phyloP scores from a whole-genome alignment of 768 basidiomycete species.

The Pulveroboletus ravenelii region DNA sequence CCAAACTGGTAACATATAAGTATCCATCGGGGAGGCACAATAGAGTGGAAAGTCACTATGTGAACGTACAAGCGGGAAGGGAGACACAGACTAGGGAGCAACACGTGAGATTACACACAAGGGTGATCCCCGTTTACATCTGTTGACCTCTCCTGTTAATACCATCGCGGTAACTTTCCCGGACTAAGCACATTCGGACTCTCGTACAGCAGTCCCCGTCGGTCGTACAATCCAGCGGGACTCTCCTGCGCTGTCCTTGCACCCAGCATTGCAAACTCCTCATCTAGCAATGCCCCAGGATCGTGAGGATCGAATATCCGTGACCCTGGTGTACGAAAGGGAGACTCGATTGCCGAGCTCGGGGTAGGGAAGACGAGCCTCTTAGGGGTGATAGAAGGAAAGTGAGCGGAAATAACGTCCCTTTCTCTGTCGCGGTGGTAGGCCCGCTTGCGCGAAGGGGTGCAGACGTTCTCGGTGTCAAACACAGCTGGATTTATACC shows the following conservation, averaged over 20 bases:
- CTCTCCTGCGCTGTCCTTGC: slow-evolving; percentile 47
- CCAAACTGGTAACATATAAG: slow-evolving; percentile 1
- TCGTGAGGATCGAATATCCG: slow-evolving; percentile 68
- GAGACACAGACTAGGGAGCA: neutral
- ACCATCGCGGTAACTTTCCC: slow-evolving; percentile 49
- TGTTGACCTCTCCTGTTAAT: slow-evolving; percentile 30
- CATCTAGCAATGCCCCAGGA: slow-evolving; percentile 61
- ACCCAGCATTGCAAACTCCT: slow-evolving; percentile 59
- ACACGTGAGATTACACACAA: neutral
- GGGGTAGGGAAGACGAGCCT: slow-evolving; percentile 34
- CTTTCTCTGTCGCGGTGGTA: slow-evolving; percentile 26
- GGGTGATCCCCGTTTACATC: neutral
- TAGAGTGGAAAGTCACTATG: neutral
- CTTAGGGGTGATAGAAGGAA: slow-evolving; percentile 42
- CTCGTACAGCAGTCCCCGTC: slow-evolving; percentile 58
- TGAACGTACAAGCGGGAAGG: neutral
- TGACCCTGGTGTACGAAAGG: slow-evolving; percentile 47
- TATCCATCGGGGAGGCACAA: slow-evolving; percentile 1
- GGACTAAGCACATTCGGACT: slow-evolving; percentile 66
- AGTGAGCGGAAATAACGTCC: slow-evolving; percentile 15
- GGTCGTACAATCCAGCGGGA: slow-evolving; percentile 64
- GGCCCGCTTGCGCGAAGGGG: slow-evolving; percentile 43
- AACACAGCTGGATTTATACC: slow-evolving; percentile 36
- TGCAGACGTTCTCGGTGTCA: slow-evolving; percentile 37
- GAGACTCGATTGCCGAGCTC: slow-evolving; percentile 31